Evolutionary conservation across 805 yeast species (phyloP), one percentile per base, ranked within the genome.

Genomic region (Wickerhamomyces rabaulensis): DNA sequence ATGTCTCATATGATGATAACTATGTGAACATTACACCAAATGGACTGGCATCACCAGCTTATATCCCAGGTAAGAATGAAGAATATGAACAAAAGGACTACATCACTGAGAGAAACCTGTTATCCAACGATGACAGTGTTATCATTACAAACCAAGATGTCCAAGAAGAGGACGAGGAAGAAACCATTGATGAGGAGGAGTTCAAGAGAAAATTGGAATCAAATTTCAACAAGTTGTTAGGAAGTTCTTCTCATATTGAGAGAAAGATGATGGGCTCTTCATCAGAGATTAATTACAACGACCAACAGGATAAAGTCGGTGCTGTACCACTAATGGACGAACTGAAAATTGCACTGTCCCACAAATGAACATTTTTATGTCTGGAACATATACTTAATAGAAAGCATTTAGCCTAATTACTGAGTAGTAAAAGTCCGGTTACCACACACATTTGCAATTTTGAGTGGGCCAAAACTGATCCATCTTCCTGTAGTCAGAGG

Each of bases 101-200:
- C 40, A 58, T 59, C 26, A 13, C 21, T 6, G 52, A 50, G 17
- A 39, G 42, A 7, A 35, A 51, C 8, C 29, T 60, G 22, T 19
- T 59, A 16, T 57, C 63, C 0, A 56, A 53, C 41, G 62, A 60
- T 42, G 62, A 58, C 23, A 53, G 55, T 39, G 63, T 60, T 6
- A 43, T 60, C 0, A 54, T 57, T 6, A 46, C 56, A 12, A 31
- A 46, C 15, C 42, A 45, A 13, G 36, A 36, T 6, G 52, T 39
- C 20, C 47, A 50, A 13, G 40, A 42, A 9, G 42, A 39, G 1
- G 16, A 38, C 16, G 22, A 36, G 2, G 39, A 40, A 10, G 33
- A 15, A 5, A 22, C 23, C 8, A 17, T 21, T 17, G 41, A 39
- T 22, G 38, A 22, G 10, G 36, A 33, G 16, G 36, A 16, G 20